Evolutionary conservation across 306 rosid species (phyloP).

Genomic region (Trifolium pratense): DNA sequence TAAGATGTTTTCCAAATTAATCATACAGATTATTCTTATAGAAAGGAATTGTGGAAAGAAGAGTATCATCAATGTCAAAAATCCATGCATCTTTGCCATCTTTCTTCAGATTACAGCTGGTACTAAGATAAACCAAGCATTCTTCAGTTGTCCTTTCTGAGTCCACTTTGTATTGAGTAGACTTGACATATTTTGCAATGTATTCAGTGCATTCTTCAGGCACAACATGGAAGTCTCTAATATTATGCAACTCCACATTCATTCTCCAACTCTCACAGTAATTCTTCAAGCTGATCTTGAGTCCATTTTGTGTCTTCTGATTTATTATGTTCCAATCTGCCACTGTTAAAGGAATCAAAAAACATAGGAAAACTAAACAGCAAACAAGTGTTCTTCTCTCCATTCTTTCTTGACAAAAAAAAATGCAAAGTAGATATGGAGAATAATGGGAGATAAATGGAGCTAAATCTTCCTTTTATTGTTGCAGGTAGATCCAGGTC

Average conservation of each 20-base stretch:
- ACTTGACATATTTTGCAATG: slow-evolving; percentile 38
- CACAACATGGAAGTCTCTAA: slow-evolving; percentile 41
- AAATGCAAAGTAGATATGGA: slow-evolving; percentile 12
- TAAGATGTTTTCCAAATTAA: slow-evolving; percentile 3
- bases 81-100: slow-evolving; percentile 46
- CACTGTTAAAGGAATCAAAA: slow-evolving; percentile 35
- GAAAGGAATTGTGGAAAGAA: slow-evolving; percentile 39
- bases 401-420: slow-evolving; percentile 31
- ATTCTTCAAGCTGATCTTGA: slow-evolving; percentile 55
- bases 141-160: slow-evolving; percentile 44
- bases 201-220: slow-evolving; percentile 42
- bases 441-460: slow-evolving; percentile 21
- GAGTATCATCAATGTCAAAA: slow-evolving; percentile 43
- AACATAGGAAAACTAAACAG: slow-evolving; percentile 29
- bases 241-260: slow-evolving; percentile 49
- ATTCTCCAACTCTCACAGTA: slow-evolving; percentile 69
- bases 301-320: slow-evolving; percentile 34
- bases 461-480: slow-evolving; percentile 6
- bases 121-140: slow-evolving; percentile 40
- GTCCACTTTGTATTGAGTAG: slow-evolving; percentile 40
- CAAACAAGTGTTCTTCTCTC: slow-evolving; percentile 27
- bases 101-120: slow-evolving; percentile 43
- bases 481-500: slow-evolving; percentile 38
- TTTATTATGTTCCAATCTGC: slow-evolving; percentile 50
- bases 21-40: slow-evolving; percentile 38